Evolutionary conservation across 108 stramenopile genomes (phyloP), one percentile per base, ranked within the genome.

Genomic region (Conticribra guillardii): DNA sequence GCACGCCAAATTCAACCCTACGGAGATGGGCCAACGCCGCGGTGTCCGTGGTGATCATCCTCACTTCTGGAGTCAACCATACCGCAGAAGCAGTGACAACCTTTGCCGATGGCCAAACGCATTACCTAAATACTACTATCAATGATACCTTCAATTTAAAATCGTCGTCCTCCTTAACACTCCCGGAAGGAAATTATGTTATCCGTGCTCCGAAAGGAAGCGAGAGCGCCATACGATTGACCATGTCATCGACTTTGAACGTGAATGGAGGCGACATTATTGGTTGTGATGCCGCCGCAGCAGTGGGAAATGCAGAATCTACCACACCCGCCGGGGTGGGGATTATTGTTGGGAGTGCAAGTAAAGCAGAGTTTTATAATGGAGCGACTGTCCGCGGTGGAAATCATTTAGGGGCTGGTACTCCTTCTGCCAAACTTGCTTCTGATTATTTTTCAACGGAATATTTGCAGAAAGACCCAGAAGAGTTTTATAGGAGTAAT

Each of bases 371-470:
- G 49, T 70, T 70, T 37, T 24, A 50, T n/a, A 1, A 30, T 3
- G 69, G 69, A 1, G 58, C 58, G 17, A 70, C 69, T 21, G 69
- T 70, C 3, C 22, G 69, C 28, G 69, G 58, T 51, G 69, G 69
- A 5, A 70, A 44, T 52, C 57, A 52, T 26, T 14, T 52, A 8
- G 69, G 30, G 18, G 21, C 27, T n/a, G 4, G 3, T 3, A 27
- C 54, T 33, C 0, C 0, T n/a, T 1, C 2, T 19, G 17, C 51
- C 1, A 34, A n/a, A 17, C 0, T 22, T 27, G 3, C 33, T 2
- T 16, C 33, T 16, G 2, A 1, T 3, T 24, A 55, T 22, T 0
- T 0, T 21, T 4, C 11, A 4, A 16, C 33, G 0, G 21, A 16
- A 19, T 1, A 21, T 26, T 8, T 16, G 19, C 64, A 19, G 31